Conservation (phyloP, 352 stramenopile species). For the Aphanomyces stellatus region DNA sequence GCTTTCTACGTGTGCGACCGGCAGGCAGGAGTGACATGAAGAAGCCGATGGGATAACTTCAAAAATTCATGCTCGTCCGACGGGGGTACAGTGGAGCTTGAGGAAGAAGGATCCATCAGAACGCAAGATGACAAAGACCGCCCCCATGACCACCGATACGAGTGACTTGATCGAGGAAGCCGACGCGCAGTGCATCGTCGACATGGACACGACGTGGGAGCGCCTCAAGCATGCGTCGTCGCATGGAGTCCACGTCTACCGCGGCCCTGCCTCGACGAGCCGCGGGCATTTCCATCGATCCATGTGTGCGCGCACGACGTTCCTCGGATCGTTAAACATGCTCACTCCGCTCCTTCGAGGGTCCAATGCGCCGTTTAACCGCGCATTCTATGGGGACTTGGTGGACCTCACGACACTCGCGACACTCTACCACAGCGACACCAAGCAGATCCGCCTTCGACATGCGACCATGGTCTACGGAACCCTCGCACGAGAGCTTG, state of each 20-base stretch:
- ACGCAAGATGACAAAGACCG: too few relatives aligned
- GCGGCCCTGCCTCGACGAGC: background rate
- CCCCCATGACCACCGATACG: too few relatives aligned
- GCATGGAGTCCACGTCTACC: background rate
- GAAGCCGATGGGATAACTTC: too few relatives aligned
- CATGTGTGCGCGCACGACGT: background rate
- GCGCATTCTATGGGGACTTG: background rate
- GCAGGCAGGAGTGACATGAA: too few relatives aligned
- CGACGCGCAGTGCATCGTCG: background rate
- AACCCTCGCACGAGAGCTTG: background rate
- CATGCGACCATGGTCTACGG: background rate
- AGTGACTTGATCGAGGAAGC: too few relatives aligned
- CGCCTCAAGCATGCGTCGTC: background rate
- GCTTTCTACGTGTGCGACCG: too few relatives aligned
- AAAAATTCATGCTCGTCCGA: too few relatives aligned
- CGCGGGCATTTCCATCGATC: background rate
- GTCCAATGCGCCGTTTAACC: background rate
- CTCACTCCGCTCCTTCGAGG: background rate
- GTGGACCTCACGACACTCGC: background rate
- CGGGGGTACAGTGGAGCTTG: too few relatives aligned
- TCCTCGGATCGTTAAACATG: background rate
- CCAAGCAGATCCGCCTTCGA: background rate
- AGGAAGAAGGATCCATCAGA: too few relatives aligned
- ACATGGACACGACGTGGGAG: background rate
- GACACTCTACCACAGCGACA: background rate